Evolutionary conservation across 192 early-diverging fungal species (phyloP).

Genomic region (Podila minutissima): DNA sequence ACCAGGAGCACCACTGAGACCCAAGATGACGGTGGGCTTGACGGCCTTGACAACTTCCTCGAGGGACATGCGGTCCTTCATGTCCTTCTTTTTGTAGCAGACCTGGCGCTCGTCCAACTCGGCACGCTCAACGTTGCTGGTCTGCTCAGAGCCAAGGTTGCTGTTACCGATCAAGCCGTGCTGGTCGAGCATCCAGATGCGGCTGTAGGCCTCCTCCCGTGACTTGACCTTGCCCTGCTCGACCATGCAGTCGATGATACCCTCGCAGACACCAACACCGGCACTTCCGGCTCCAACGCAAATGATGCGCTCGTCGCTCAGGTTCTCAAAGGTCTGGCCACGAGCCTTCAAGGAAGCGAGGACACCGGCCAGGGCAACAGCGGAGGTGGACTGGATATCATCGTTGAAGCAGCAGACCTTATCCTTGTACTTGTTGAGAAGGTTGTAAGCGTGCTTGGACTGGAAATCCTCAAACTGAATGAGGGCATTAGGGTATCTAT

Average conservation of each 20-base stretch:
- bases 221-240: conserved; percentile 78
- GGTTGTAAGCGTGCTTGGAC: conserved; percentile 73
- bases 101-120: conserved; percentile 58
- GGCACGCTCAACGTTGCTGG: conserved; percentile 38
- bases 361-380: conserved; percentile 94
- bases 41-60: conserved; percentile 60
- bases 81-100: conserved; percentile 57
- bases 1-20: conserved; percentile 58
- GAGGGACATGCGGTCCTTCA: conserved; percentile 56
- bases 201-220: conserved; percentile 60
- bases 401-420: conserved; percentile 93
- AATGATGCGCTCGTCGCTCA: conserved; percentile 82
- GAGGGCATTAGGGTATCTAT: conserved; percentile 72
- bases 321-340: conserved; percentile 61
- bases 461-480: conserved; percentile 97
- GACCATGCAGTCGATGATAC: conserved; percentile 82
- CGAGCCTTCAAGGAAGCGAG: conserved; percentile 81
- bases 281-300: conserved; percentile 96
- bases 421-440: conserved; percentile 82
- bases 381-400: conserved; percentile 95
- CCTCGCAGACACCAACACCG: conserved; percentile 94
- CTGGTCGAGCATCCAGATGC: conserved; percentile 66
- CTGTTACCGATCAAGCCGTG: conserved; percentile 60
- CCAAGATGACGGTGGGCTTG: conserved; percentile 62
- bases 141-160: conserved; percentile 14